Conservation (phyloP, 805 yeast species). For the Candida silvicultrix region DNA sequence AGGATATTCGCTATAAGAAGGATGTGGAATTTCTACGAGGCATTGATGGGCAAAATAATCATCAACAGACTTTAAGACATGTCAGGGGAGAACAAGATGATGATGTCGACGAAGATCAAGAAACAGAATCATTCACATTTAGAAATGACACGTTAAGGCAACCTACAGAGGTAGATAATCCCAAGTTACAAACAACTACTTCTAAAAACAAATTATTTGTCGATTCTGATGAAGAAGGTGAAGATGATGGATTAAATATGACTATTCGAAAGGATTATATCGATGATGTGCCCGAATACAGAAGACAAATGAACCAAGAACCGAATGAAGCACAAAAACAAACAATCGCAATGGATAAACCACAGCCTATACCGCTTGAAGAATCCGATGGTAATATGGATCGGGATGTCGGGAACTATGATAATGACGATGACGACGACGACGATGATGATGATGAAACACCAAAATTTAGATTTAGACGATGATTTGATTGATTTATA, state of each 20-base stretch:
- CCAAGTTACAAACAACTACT: too few relatives aligned
- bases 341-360: neutral
- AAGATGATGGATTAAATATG: slow-evolving; percentile 20
- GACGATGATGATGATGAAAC: neutral
- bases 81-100: slow-evolving; percentile 9
- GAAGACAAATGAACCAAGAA: slow-evolving; percentile 1
- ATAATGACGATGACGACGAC: slow-evolving; percentile 9
- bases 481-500: slow-evolving; percentile 7
- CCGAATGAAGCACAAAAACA: neutral
- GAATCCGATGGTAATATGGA: neutral
- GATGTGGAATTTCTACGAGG: slow-evolving; percentile 4
- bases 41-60: neutral
- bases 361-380: neutral
- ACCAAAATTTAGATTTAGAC: neutral
- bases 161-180: neutral
- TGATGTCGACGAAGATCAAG: neutral
- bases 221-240: slow-evolving; percentile 11
- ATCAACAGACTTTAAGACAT: too few relatives aligned
- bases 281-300: slow-evolving; percentile 14
- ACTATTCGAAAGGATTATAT: slow-evolving; percentile 6
- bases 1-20: neutral
- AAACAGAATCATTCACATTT: slow-evolving; percentile 1
- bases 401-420: neutral
- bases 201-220: slow-evolving; percentile 9
- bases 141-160: neutral